phyloP scores from a whole-genome alignment of 108 stramenopile species.

The Fragilariopsis cylindrus region DNA sequence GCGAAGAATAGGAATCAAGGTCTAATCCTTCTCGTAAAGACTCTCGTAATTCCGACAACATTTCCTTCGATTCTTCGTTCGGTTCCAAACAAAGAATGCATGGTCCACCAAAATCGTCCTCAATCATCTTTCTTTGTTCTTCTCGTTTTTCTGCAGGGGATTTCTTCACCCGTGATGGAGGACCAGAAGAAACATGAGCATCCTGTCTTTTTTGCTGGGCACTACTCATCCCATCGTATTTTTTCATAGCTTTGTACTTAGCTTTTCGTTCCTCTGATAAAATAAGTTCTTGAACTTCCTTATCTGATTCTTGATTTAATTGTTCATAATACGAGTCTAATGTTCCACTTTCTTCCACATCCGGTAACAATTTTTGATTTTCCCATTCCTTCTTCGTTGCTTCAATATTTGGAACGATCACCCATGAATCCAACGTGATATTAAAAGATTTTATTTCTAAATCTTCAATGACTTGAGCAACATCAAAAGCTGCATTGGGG shows the following conservation, averaged over 20 bases:
- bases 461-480: conserved; percentile 71
- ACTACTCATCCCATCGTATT: conserved; percentile 7
- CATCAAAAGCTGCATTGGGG: conserved; percentile 49
- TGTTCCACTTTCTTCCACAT: conserved; percentile 5
- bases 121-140: conserved; percentile 24
- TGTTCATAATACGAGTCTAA: neutral
- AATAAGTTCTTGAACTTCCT: conserved; percentile 48
- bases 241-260: conserved; percentile 36
- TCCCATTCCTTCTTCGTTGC: conserved; percentile 30
- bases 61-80: conserved; percentile 50
- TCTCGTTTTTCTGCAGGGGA: conserved; percentile 33
- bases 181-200: conserved; percentile 10
- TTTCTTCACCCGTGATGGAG: conserved; percentile 6
- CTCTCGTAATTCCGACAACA: conserved; percentile 52
- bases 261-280: conserved; percentile 57
- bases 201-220: neutral
- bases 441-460: conserved; percentile 56
- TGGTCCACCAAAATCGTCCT: conserved; percentile 67
- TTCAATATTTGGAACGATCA: conserved; percentile 71
- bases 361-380: conserved; percentile 8
- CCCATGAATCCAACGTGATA: conserved; percentile 67
- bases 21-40: conserved; percentile 37
- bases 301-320: conserved; percentile 23
- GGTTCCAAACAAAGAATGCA: conserved; percentile 75
- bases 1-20: conserved; percentile 29